Conservation (phyloP, 305 asterid genomes). For the Rubia occidens region DNA sequence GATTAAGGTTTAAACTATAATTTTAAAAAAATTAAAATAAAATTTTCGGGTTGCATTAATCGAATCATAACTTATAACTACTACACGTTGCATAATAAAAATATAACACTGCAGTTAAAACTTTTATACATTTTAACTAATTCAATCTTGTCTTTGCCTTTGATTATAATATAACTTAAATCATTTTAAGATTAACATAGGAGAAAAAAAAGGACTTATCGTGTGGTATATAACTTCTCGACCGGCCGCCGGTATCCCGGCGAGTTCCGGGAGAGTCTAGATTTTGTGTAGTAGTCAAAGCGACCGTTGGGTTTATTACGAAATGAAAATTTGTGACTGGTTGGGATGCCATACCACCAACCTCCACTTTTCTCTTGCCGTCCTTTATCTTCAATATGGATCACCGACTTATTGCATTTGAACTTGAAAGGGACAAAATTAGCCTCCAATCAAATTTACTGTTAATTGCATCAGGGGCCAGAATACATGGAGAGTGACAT, state of each 20-base stretch:
- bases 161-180: no score
- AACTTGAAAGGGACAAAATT: not conserved
- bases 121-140: no score
- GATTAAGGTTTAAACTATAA: no score
- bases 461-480: not conserved
- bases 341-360: not conserved
- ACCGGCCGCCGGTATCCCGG: conserved; percentile 19
- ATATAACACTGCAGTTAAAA: no score
- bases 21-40: no score
- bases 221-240: not conserved
- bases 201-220: no score
- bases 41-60: no score
- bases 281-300: not conserved
- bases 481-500: not conserved
- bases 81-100: no score
- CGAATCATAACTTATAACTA: no score
- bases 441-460: not conserved
- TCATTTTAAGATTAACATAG: no score
- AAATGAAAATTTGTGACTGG: conserved; percentile 9
- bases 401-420: not conserved
- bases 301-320: conserved; percentile 29
- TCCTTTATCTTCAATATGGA: no score
- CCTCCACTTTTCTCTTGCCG: not conserved
- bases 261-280: conserved; percentile 12
- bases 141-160: no score